These are phyloP conservation scores for Talaromyces sp. DNA, from an alignment of 2,329 filamentous ascomycete genomes.

Conservation along the genomic window DNA sequence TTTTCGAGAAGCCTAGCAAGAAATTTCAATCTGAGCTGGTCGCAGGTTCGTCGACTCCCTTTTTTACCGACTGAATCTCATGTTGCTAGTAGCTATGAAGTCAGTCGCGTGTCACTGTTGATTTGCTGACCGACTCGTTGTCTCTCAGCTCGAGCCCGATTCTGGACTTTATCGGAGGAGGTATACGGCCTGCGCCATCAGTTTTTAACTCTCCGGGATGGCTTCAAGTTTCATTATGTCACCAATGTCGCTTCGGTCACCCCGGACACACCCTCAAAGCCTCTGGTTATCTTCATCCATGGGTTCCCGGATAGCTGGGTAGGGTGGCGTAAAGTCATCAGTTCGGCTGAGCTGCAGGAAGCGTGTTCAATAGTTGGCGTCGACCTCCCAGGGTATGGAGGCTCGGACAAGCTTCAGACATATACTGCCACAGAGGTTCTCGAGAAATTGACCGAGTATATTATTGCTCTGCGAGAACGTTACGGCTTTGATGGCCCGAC, in stretches of 20 bases:
- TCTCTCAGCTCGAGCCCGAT: conserved; percentile 42
- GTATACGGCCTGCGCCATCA: conserved; percentile 44
- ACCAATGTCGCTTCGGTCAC: conserved; percentile 30
- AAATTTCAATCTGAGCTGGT: conserved; percentile 35
- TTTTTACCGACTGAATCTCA: not conserved
- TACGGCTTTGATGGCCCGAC: conserved; percentile 35
- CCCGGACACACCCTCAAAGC: conserved; percentile 19
- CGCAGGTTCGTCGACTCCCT: conserved; percentile 28
- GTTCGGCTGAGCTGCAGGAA: conserved; percentile 30
- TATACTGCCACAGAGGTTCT: conserved; percentile 49
- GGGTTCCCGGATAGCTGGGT: conserved; percentile 56
- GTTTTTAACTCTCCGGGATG: conserved; percentile 45
- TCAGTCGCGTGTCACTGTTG: not conserved
- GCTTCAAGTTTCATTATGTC: conserved; percentile 52
- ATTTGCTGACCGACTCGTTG: not conserved
- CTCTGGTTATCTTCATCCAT: conserved; percentile 51
- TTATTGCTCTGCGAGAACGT: conserved; percentile 44
- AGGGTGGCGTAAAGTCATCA: conserved; percentile 48
- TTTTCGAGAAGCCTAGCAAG: conserved; percentile 33
- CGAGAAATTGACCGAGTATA: conserved; percentile 49
- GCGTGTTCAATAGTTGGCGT: conserved; percentile 47
- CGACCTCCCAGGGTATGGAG: conserved; percentile 55
- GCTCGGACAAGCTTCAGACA: conserved; percentile 46
- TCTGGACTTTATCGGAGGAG: conserved; percentile 50
- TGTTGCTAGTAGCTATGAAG: not conserved